These are phyloP conservation scores for Athelia sp. DNA, from an alignment of 1,284 basidiomycete genomes.

Conservation along the genomic window DNA sequence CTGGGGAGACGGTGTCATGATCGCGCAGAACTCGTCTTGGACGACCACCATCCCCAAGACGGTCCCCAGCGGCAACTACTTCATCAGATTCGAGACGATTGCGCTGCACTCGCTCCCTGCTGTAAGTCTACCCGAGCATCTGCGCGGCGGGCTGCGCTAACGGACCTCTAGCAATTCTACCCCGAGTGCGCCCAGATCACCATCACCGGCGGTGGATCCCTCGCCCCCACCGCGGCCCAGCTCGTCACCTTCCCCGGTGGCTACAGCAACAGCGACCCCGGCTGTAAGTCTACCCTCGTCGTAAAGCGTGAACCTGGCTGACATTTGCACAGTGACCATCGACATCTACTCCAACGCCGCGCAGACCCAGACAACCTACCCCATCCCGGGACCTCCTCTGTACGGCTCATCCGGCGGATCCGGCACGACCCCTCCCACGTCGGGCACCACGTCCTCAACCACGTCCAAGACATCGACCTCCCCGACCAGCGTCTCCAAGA, in stretches of 20 bases:
- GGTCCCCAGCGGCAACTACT: constrained; percentile 29
- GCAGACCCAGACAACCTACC: constrained; percentile 26
- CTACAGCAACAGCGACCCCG: constrained; percentile 36
- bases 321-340: constrained; percentile 30
- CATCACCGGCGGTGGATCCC: constrained; percentile 28
- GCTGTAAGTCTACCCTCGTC: constrained; percentile 13
- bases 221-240: constrained; percentile 24
- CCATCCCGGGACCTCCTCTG: constrained; percentile 38
- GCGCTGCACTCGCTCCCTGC: constrained; percentile 51
- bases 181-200: constrained; percentile 33
- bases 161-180: constrained; percentile 32
- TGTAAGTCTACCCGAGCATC: constrained; percentile 24
- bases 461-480: too few relatives aligned
- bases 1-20: constrained; percentile 30
- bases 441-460: too few relatives aligned
- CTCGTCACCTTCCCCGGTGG: constrained; percentile 34
- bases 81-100: constrained; percentile 46
- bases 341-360: constrained; percentile 25
- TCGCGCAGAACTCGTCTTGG: constrained; percentile 31
- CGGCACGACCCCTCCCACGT: too few relatives aligned
- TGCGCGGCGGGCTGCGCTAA: neutral
- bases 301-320: constrained; percentile 9
- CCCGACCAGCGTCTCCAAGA: too few relatives aligned
- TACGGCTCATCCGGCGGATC: constrained; percentile 15
- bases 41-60: constrained; percentile 30